phyloP scores from a whole-genome alignment of 257 asterid genomes.

The Nicotiana noctiflora region DNA sequence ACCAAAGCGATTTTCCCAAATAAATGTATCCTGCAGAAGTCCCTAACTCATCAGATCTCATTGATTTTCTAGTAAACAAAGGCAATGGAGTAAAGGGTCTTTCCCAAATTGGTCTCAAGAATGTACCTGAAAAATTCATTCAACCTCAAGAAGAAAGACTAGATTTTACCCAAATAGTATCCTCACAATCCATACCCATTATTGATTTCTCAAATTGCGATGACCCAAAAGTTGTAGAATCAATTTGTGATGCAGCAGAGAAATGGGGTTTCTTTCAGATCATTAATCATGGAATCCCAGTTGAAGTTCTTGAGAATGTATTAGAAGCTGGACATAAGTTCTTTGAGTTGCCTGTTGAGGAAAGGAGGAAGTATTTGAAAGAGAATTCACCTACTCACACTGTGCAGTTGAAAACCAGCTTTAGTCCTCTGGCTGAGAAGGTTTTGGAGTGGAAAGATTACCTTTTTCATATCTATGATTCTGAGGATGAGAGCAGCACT shows the following conservation, averaged over 20 bases:
- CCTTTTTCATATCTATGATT: conserved; percentile 34
- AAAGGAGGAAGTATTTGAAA: conserved; percentile 39
- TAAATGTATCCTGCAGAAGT: conserved; percentile 20
- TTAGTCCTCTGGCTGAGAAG: conserved; percentile 32
- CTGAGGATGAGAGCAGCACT: conserved; percentile 9
- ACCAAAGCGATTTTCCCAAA: background rate
- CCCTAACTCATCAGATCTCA: conserved; percentile 19
- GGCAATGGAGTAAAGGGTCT: conserved; percentile 52
- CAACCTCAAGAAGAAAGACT: conserved; percentile 34
- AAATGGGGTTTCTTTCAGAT: conserved; percentile 47
- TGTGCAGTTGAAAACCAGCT: conserved; percentile 42
- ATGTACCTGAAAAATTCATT: conserved; percentile 32
- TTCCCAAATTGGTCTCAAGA: conserved; percentile 23
- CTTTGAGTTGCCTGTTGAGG: conserved; percentile 43
- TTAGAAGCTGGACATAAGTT: conserved; percentile 32
- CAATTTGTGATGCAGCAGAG: conserved; percentile 37
- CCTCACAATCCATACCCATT: conserved; percentile 32
- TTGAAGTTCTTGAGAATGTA: conserved; percentile 37
- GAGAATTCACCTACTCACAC: conserved; percentile 37
- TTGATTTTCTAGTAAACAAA: conserved; percentile 29
- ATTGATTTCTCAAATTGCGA: conserved; percentile 36
- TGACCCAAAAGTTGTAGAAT: conserved; percentile 22
- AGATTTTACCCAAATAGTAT: conserved; percentile 6
- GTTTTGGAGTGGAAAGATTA: conserved; percentile 56
- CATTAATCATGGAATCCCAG: conserved; percentile 40